Evolutionary conservation across 306 rosid species (phyloP), one percentile per base, ranked within the genome.

Genomic region (Medicago truncatula): DNA sequence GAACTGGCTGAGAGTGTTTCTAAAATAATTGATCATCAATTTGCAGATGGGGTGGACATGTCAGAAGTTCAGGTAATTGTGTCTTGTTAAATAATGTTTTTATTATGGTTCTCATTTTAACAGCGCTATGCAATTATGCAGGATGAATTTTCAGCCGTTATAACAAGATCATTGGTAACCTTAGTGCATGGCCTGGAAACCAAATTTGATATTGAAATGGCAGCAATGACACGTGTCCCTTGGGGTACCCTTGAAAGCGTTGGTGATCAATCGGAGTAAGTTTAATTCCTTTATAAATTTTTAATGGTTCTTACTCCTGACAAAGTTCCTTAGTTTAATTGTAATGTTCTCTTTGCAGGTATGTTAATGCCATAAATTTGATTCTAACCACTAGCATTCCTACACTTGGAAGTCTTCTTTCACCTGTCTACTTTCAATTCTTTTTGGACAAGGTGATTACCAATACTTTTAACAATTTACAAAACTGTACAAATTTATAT

Each of bases 201-300:
- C 73, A 95, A 95, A 86, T 95, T 95, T 67, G 99, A 95, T 81
- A 83, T 81, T 80, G 99, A 95, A 88, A 92, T 95, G 99, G 93
- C 97, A 62, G 91, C 93, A 53, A 95, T 95, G 99, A 90, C 97
- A 75, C 93, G 97, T 15, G 96, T 95, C 46, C 96, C 90, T 69
- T 95, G 97, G 97, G 92, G 84, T 68, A 86, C 92, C 4, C 99
- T 95, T 82, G 97, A 95, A 76, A 92, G 97, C 74, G 97, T 95
- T 75, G 99, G 99, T 46, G 99, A 95, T 81, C 99, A 95, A 75
- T 95, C 99, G 52, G 97, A 95, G 99, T 95, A 87, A 79, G 96
- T 73, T 50, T 65, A 66, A 69, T 73, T 82, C 70, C 56, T 47
- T 50, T 38, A 65, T 72, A 41, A 70, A 64, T 46, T 53, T 50